Evolutionary conservation across 495 filamentous ascomycete species (phyloP).

Genomic region (Halenospora varia): DNA sequence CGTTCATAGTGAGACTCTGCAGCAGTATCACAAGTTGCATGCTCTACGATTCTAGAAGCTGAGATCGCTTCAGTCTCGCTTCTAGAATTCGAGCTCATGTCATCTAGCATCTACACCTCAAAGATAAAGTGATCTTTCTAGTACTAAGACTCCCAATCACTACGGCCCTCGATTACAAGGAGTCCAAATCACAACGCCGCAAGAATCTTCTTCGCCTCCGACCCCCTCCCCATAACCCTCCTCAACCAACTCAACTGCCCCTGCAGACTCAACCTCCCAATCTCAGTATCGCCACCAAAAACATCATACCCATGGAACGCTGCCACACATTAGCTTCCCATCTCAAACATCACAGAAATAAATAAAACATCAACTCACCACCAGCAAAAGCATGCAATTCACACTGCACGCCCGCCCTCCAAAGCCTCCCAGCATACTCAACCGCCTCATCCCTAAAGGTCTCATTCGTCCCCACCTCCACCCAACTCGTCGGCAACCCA

Average conservation of each 20-base stretch:
- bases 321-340: not conserved
- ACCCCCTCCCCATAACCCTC: not conserved
- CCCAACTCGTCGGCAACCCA: conserved; percentile 28
- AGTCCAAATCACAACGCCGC: no score
- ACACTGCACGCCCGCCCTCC: conserved; percentile 29
- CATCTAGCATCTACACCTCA: no score
- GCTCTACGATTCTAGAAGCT: no score
- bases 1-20: no score
- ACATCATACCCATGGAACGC: conserved; percentile 5
- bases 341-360: not conserved
- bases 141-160: no score
- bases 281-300: conserved; percentile 12
- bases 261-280: not conserved
- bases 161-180: no score
- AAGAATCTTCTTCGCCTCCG: no score
- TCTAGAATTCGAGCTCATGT: no score
- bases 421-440: conserved; percentile 31
- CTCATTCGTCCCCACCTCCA: conserved; percentile 33
- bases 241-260: not conserved
- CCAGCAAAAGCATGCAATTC: conserved; percentile 36
- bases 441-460: conserved; percentile 35
- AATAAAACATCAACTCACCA: conserved; percentile 5
- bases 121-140: no score
- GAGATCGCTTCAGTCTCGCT: no score
- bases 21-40: no score